Conservation (phyloP, 2,329 filamentous ascomycete genomes). For the Colletotrichum filicis region DNA sequence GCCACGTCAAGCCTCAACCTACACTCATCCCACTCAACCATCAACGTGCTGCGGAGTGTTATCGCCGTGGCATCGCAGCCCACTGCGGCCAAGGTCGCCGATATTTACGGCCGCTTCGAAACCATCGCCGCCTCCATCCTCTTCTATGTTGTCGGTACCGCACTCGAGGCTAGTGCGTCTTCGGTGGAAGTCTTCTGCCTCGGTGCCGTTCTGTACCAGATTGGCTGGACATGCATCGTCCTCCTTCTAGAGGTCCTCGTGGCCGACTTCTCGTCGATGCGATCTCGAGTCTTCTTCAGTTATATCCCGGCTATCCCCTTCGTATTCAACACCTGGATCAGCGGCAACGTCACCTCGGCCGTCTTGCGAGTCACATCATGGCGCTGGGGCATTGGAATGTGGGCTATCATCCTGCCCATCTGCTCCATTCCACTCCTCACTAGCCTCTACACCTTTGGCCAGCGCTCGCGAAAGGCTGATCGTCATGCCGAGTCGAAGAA, state of each 20-base stretch:
- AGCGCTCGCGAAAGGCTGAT: conserved; percentile 50
- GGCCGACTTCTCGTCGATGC: conserved; percentile 69
- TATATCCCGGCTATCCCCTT: conserved; percentile 71
- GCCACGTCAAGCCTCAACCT: conserved; percentile 62
- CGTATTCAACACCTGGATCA: conserved; percentile 72
- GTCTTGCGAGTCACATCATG: conserved; percentile 63
- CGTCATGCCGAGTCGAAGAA: conserved; percentile 37
- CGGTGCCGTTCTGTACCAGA: conserved; percentile 66
- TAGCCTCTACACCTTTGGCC: conserved; percentile 50
- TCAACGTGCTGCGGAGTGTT: conserved; percentile 68
- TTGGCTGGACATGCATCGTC: conserved; percentile 68
- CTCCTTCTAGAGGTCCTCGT: conserved; percentile 70
- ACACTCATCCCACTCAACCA: conserved; percentile 68
- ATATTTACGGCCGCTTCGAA: conserved; percentile 71
- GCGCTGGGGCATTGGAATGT: conserved; percentile 75
- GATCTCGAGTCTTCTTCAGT: conserved; percentile 69
- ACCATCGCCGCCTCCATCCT: conserved; percentile 64
- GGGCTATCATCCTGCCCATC: conserved; percentile 68
- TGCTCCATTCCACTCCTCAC: conserved; percentile 64
- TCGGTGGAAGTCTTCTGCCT: conserved; percentile 62
- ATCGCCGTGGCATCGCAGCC: conserved; percentile 69
- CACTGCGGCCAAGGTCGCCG: conserved; percentile 70
- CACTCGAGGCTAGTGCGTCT: conserved; percentile 62
- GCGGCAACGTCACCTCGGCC: conserved; percentile 64
- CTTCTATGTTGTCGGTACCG: conserved; percentile 65